Evolutionary conservation across 1,139 yeast genomes (phyloP).

Genomic region (Chernovozyma aurita): DNA sequence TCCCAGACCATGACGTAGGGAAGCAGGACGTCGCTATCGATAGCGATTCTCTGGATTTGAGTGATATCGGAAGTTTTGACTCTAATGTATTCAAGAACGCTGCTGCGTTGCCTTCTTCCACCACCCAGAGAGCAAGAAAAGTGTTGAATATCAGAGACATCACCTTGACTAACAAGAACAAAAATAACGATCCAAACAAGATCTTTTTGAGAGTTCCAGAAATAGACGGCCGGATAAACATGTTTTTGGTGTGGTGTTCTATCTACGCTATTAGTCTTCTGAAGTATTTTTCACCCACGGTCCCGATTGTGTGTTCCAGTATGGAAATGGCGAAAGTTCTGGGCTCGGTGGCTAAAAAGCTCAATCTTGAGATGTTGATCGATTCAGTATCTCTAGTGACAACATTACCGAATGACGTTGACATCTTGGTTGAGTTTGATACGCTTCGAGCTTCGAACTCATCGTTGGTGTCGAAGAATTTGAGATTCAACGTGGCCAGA

Average conservation of each 20-base stretch:
- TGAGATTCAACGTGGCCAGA: constrained; percentile 33
- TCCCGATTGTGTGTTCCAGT: constrained; percentile 24
- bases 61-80: constrained; percentile 35
- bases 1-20: constrained; percentile 31
- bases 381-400: constrained; percentile 42
- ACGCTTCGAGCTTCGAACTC: constrained; percentile 26
- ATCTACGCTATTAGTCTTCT: constrained; percentile 36
- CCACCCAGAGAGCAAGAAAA: constrained; percentile 21
- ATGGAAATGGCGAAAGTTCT: constrained; percentile 25
- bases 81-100: constrained; percentile 12
- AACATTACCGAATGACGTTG: constrained; percentile 48
- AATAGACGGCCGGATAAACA: constrained; percentile 37
- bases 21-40: constrained; percentile 7
- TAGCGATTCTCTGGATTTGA: constrained; percentile 23
- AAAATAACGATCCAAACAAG: constrained; percentile 21
- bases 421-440: constrained; percentile 48
- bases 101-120: constrained; percentile 10
- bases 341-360: constrained; percentile 13
- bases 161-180: constrained; percentile 19
- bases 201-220: constrained; percentile 30
- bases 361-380: constrained; percentile 33
- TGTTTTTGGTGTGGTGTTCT: constrained; percentile 41
- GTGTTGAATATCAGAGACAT: constrained; percentile 30
- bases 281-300: constrained; percentile 34
- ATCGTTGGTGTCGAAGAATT: constrained; percentile 22